phyloP scores from a whole-genome alignment of 2,329 filamentous ascomycete genomes.

The Botrytis squamosa region DNA sequence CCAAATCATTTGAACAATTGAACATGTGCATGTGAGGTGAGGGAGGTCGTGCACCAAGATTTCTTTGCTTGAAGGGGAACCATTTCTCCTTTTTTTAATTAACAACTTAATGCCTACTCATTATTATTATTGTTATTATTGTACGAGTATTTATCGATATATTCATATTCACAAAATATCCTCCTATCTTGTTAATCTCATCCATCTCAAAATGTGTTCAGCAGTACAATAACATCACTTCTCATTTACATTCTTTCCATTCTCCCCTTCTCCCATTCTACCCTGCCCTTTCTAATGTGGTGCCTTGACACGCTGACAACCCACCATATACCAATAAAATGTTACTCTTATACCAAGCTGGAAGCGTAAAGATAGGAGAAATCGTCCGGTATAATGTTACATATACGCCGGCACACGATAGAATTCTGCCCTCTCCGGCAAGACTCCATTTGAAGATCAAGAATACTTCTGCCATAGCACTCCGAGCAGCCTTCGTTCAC shows the following conservation, averaged over 20 bases:
- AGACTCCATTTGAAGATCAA: constrained; percentile 82
- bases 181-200: neutral
- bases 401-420: constrained; percentile 85
- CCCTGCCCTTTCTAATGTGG: neutral
- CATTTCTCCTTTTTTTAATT: neutral
- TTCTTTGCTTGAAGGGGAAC: neutral
- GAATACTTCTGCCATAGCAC: constrained; percentile 85
- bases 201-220: neutral
- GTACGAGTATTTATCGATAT: neutral
- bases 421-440: constrained; percentile 81
- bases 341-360: constrained; percentile 88
- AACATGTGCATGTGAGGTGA: neutral
- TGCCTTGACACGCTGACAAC: neutral
- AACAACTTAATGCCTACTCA: neutral
- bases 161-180: neutral
- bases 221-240: neutral
- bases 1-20: neutral
- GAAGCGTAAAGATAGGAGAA: constrained; percentile 91
- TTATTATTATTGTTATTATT: neutral
- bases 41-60: neutral
- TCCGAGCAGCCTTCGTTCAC: constrained; percentile 93
- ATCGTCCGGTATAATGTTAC: constrained; percentile 89
- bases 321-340: constrained; percentile 50
- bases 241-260: neutral
- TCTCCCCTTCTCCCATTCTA: no score